These are phyloP conservation scores for Entelexis paramagnoliae DNA, from an alignment of 1,139 yeast species.

Conservation along the genomic window DNA sequence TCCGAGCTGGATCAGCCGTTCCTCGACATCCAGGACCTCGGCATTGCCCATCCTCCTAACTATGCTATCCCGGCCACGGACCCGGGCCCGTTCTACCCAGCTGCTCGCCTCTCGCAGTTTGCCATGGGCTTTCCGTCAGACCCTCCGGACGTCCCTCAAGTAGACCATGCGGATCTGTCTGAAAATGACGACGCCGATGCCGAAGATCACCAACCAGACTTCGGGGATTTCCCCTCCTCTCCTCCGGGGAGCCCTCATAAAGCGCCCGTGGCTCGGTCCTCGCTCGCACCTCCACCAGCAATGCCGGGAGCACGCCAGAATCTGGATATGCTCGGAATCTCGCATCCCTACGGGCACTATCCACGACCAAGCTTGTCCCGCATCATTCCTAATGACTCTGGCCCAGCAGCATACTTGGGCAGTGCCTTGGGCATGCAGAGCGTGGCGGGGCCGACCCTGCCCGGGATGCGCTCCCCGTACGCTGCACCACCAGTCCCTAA, in stretches of 20 bases:
- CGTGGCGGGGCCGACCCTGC: not conserved
- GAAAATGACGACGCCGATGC: not conserved
- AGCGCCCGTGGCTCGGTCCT: not conserved
- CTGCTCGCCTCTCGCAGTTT: constrained; percentile 2
- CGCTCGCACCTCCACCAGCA: not conserved
- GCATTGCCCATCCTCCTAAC: constrained; percentile 18
- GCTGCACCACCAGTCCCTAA: not conserved
- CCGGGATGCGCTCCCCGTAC: constrained; percentile 1
- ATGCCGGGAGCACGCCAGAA: not conserved
- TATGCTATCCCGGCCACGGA: constrained; percentile 7
- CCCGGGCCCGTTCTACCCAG: constrained; percentile 8
- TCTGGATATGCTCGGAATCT: constrained; percentile 18
- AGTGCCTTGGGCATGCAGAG: not conserved
- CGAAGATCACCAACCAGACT: constrained; percentile 1
- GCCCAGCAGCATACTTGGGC: not conserved
- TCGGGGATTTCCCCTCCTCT: constrained; percentile 20
- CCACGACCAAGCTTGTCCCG: constrained; percentile 13
- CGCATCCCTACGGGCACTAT: constrained; percentile 10
- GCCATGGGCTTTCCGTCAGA: constrained; percentile 12
- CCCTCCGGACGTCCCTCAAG: constrained; percentile 6
- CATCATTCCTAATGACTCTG: not conserved
- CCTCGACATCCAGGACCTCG: constrained; percentile 27
- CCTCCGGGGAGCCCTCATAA: constrained; percentile 17
- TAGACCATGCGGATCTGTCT: not conserved
- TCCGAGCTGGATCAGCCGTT: constrained; percentile 27